A percentile compares a stretch with the other conserved stretches of the same genome.
Evolutionary conservation across 495 filamentous ascomycete species (phyloP).

Genomic region (Neurospora sublineolata): DNA sequence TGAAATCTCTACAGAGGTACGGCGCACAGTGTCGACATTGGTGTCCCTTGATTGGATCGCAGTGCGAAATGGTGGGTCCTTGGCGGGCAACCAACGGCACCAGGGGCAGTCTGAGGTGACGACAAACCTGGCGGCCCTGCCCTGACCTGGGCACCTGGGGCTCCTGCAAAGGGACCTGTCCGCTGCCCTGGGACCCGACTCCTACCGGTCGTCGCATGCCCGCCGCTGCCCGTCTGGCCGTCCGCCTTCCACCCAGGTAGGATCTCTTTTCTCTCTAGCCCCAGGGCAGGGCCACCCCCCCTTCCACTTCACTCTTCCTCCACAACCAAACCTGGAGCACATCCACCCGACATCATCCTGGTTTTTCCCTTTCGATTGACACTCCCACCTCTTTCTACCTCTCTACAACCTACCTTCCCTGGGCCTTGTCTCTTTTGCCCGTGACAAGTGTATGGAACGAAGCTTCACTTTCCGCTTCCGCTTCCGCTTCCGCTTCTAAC

Average conservation of each 20-base stretch:
- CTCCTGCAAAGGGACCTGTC: background rate
- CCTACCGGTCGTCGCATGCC: background rate
- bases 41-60: background rate
- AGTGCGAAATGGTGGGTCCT: background rate
- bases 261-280: background rate
- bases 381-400: background rate
- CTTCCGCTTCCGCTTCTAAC: background rate
- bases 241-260: background rate
- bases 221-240: background rate
- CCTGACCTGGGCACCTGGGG: background rate
- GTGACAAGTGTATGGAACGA: background rate
- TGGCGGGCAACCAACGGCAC: background rate
- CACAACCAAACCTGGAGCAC: background rate
- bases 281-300: background rate
- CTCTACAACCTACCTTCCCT: background rate
- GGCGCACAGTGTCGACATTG: background rate
- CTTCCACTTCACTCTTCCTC: background rate
- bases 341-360: background rate
- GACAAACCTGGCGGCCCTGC: background rate
- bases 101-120: background rate
- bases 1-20: background rate
- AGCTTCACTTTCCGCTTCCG: background rate
- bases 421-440: background rate
- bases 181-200: background rate
- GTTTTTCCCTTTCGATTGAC: background rate